Evolutionary conservation across 768 basidiomycete genomes (phyloP).

Genomic region (Suillus subaureus): DNA sequence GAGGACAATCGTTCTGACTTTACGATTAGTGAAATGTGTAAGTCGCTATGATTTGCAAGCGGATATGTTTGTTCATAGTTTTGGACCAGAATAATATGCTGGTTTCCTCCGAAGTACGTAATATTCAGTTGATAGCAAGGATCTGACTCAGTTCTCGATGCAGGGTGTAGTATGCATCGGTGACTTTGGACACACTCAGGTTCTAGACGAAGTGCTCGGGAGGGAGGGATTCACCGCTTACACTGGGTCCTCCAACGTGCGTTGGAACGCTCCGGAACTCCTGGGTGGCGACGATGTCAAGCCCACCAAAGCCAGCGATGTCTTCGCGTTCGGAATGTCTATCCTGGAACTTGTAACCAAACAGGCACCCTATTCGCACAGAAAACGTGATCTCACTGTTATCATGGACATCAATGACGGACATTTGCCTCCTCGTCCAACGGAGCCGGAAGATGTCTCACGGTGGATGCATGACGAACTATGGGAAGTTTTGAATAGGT

Average conservation of each 20-base stretch:
- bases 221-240: constrained; percentile 47
- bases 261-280: constrained; percentile 67
- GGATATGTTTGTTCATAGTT: constrained; percentile 8
- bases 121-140: background rate
- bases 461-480: constrained; percentile 48
- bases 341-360: constrained; percentile 60
- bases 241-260: constrained; percentile 47
- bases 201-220: constrained; percentile 60
- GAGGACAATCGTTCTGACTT: constrained; percentile 8
- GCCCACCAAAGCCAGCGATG: constrained; percentile 51
- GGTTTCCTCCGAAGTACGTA: constrained; percentile 48
- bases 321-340: constrained; percentile 64
- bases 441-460: constrained; percentile 28
- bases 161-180: constrained; percentile 59
- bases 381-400: constrained; percentile 52
- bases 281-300: constrained; percentile 44
- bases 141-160: constrained; percentile 1
- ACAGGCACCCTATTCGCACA: constrained; percentile 50
- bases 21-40: constrained; percentile 58
- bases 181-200: constrained; percentile 67
- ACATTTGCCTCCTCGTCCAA: constrained; percentile 47
- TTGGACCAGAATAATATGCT: constrained; percentile 55
- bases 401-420: constrained; percentile 44
- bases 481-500: constrained; percentile 47
- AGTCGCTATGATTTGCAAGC: constrained; percentile 24